Conservation (phyloP, 1,284 basidiomycete species). For the Ustilago curta region DNA sequence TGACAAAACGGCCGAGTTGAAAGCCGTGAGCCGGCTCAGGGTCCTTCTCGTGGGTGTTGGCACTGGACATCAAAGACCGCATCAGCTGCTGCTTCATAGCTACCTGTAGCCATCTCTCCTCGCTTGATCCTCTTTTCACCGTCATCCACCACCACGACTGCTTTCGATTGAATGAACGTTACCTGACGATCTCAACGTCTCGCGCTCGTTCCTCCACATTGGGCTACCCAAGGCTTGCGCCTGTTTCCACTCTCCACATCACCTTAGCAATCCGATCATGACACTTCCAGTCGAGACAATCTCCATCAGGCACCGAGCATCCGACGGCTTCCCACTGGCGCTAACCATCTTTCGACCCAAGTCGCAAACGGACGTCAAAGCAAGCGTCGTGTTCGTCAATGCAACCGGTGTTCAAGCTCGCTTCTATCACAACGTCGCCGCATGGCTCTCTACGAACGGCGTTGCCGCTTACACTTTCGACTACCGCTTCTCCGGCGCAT, state of each 20-base stretch:
- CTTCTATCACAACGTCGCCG: slow-evolving; percentile 58
- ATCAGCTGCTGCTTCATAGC: too few relatives aligned
- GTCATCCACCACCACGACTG: too few relatives aligned
- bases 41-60: slow-evolving; percentile 2
- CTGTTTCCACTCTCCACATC: background rate
- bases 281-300: slow-evolving; percentile 17
- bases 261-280: slow-evolving; percentile 12
- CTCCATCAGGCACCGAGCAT: slow-evolving; percentile 24
- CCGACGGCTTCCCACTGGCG: slow-evolving; percentile 51
- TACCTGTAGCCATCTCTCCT: background rate
- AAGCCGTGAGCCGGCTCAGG: slow-evolving; percentile 36
- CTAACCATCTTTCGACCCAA: slow-evolving; percentile 47
- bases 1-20: slow-evolving; percentile 12
- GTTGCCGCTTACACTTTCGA: slow-evolving; percentile 57
- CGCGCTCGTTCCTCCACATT: background rate
- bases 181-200: background rate
- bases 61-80: background rate
- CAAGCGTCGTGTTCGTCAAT: slow-evolving; percentile 51
- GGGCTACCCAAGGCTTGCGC: background rate
- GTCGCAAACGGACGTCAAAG: slow-evolving; percentile 14
- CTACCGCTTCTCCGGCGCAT: slow-evolving; percentile 55
- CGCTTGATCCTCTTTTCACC: background rate
- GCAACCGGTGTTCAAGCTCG: slow-evolving; percentile 57
- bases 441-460: slow-evolving; percentile 50
- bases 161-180: background rate